Evolutionary conservation across 345 rosid genomes (phyloP).

Genomic region (Salix caprea): DNA sequence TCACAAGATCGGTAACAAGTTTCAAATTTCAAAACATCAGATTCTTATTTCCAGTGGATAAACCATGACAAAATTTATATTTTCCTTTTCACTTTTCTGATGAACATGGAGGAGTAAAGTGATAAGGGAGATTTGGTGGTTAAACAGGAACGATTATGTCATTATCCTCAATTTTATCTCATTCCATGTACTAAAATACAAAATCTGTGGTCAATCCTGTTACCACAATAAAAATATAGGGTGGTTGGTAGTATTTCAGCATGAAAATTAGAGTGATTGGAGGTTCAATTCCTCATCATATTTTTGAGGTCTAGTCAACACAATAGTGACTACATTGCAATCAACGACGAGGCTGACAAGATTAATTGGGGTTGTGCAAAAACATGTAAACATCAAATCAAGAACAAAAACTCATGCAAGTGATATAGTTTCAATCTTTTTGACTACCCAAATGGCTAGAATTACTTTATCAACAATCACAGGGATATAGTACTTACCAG

Average conservation of each 20-base stretch:
- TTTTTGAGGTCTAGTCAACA: not conserved
- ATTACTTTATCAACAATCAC: not conserved
- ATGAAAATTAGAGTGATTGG: no score
- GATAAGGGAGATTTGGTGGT: not conserved
- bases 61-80: not conserved
- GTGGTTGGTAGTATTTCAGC: no score
- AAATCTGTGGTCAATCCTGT: no score
- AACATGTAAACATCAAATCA: constrained; percentile 13
- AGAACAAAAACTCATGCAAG: not conserved
- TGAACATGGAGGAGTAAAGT: no score
- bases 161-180: not conserved
- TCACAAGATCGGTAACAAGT: not conserved
- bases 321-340: not conserved
- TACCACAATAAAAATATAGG: no score
- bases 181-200: no score
- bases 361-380: not conserved
- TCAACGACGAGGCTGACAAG: not conserved
- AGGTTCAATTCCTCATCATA: no score
- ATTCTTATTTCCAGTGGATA: not conserved
- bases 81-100: no score
- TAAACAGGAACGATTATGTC: not conserved
- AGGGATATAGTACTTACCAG: constrained; percentile 27
- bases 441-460: not conserved
- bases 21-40: not conserved
- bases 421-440: not conserved